These are phyloP conservation scores for Populus hybrid DNA, from an alignment of 441 rosid genomes.

Conservation along the genomic window DNA sequence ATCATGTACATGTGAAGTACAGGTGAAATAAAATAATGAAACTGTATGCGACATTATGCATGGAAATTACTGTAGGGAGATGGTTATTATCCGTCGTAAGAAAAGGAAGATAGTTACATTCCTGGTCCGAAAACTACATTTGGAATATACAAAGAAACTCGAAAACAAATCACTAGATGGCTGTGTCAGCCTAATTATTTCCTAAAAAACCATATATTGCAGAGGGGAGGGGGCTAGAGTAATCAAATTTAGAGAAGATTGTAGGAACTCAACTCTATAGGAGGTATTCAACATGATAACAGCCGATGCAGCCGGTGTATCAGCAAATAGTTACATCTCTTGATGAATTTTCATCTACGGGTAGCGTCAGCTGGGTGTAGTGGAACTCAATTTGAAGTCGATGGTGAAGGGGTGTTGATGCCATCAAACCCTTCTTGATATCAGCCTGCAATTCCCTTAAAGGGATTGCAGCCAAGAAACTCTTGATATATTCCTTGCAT, in stretches of 20 bases:
- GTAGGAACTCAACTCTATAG: background rate
- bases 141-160: background rate
- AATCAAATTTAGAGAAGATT: conserved; percentile 14
- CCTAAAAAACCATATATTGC: background rate
- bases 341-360: conserved; percentile 5
- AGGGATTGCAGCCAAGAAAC: conserved; percentile 87
- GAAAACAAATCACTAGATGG: background rate
- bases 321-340: conserved; percentile 3
- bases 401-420: conserved; percentile 66
- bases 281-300: background rate
- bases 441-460: conserved; percentile 70
- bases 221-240: background rate
- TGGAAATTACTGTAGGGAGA: too few species aligned
- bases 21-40: too few species aligned
- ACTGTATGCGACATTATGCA: too few species aligned
- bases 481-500: conserved; percentile 86
- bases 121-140: background rate
- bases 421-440: conserved; percentile 64
- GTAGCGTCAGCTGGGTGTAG: conserved; percentile 37
- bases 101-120: background rate
- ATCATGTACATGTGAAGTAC: too few species aligned
- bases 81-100: too few species aligned
- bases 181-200: background rate
- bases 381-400: conserved; percentile 80
- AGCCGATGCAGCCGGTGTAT: background rate